Conservation (phyloP, 805 yeast species). For the Kodamaea hsintzibuensis region DNA sequence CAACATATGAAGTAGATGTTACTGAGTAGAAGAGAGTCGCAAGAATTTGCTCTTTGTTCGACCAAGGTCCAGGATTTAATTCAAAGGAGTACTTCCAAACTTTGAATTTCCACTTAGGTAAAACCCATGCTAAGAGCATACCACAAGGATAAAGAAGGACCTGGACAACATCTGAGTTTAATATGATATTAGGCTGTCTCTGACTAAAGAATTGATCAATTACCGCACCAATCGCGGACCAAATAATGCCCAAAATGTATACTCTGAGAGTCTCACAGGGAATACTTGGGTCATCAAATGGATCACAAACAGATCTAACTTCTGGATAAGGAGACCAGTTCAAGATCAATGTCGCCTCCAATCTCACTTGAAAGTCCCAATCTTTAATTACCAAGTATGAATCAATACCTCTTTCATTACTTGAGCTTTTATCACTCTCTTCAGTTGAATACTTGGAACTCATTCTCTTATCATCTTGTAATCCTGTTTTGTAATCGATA, state of each 20-base stretch:
- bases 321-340: constrained; percentile 45
- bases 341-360: constrained; percentile 40
- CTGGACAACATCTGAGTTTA: constrained; percentile 46
- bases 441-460: too few relatives aligned
- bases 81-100: constrained; percentile 36
- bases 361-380: constrained; percentile 35
- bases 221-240: constrained; percentile 55
- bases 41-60: constrained; percentile 64
- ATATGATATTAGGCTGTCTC: constrained; percentile 49
- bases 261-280: constrained; percentile 56
- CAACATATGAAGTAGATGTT: constrained; percentile 25
- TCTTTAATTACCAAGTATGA: constrained; percentile 17
- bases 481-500: neutral
- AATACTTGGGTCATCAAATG: constrained; percentile 50
- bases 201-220: constrained; percentile 57
- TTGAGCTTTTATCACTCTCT: neutral
- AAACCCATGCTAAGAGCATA: constrained; percentile 24
- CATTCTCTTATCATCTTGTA: too few relatives aligned
- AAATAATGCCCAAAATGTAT: constrained; percentile 51
- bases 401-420: neutral
- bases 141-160: constrained; percentile 50
- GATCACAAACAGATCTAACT: constrained; percentile 41
- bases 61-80: constrained; percentile 67
- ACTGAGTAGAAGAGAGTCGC: constrained; percentile 48
- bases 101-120: constrained; percentile 38